Evolutionary conservation across 176 grass and related monocot genomes (phyloP).

Genomic region (Bolboschoenus planiculmis): DNA sequence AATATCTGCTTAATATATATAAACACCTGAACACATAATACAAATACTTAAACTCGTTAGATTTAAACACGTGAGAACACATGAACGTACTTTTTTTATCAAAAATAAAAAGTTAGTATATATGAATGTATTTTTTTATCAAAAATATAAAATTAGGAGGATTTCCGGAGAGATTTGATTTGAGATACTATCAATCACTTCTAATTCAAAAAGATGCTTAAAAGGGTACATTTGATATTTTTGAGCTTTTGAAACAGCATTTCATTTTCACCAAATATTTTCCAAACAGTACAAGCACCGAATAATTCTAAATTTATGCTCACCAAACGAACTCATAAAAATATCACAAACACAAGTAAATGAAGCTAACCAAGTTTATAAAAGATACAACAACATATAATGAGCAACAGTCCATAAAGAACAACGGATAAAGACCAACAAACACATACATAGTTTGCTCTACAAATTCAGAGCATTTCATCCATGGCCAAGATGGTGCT

Average conservation of each 20-base stretch:
- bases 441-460: neutral
- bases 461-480: slow-evolving; percentile 3
- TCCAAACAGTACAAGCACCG: neutral
- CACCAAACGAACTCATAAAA: neutral
- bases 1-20: no score
- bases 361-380: neutral
- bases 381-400: neutral
- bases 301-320: neutral
- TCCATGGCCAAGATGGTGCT: slow-evolving; percentile 91
- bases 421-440: neutral
- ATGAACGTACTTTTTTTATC: no score
- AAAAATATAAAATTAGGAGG: no score
- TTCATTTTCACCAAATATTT: neutral
- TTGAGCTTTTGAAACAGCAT: neutral
- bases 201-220: no score
- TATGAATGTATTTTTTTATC: no score
- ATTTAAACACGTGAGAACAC: no score
- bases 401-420: neutral
- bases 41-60: no score
- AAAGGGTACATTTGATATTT: neutral
- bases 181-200: no score
- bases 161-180: no score
- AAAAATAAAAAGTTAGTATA: no score
- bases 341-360: neutral
- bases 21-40: no score